These are phyloP conservation scores for Chalciporus sp. DNA, from an alignment of 1,284 basidiomycete species.

Conservation along the genomic window DNA sequence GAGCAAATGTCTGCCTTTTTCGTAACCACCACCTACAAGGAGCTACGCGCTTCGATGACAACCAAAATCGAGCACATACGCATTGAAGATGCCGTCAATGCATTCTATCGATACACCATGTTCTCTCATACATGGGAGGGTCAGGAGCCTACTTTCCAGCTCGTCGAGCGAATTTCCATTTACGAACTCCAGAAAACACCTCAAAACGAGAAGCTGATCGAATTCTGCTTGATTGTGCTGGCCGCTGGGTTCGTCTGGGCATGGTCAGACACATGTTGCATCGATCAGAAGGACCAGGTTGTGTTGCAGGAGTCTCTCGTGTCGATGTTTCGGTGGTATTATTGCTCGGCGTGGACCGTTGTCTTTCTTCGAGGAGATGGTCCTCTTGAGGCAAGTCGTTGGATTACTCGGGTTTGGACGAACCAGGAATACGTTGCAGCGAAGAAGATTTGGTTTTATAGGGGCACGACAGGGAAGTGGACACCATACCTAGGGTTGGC, in stretches of 20 bases:
- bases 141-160: too few relatives aligned
- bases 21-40: not conserved
- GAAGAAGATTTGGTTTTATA: too few relatives aligned
- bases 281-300: too few relatives aligned
- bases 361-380: constrained; percentile 1
- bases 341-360: too few relatives aligned
- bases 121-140: constrained; percentile 1
- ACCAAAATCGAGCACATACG: not conserved
- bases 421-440: constrained; percentile 5
- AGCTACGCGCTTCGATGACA: not conserved
- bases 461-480: not conserved
- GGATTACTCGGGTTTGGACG: constrained; percentile 6
- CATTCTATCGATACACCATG: not conserved
- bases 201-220: not conserved
- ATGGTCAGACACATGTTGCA: constrained; percentile 12
- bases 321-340: too few relatives aligned
- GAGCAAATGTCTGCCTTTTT: not conserved
- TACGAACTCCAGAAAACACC: not conserved
- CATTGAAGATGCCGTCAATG: not conserved
- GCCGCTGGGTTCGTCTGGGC: constrained; percentile 1
- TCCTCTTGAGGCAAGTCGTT: not conserved
- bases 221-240: not conserved
- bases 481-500: not conserved
- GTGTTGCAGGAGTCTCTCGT: too few relatives aligned
- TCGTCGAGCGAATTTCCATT: too few relatives aligned